phyloP scores from a whole-genome alignment of 257 asterid species.

The Pogostemon cablin region DNA sequence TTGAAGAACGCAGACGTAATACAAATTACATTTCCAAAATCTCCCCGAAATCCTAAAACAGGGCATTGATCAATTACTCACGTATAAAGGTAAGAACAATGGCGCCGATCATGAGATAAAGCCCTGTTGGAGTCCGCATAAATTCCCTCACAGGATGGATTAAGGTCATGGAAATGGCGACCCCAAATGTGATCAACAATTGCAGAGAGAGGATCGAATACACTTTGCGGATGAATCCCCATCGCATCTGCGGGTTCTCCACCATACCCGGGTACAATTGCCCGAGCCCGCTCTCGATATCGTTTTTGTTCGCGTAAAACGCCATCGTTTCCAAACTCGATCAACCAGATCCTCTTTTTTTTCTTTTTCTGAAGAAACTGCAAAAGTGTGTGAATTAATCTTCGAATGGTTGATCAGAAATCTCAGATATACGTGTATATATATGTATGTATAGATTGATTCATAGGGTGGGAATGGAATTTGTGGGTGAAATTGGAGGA shows the following conservation, averaged over 20 bases:
- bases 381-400: background rate
- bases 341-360: background rate
- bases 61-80: constrained; percentile 4
- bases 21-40: background rate
- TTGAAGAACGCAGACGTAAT: background rate
- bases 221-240: constrained; percentile 83
- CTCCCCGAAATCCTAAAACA: background rate
- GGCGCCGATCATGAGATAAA: constrained; percentile 34
- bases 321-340: constrained; percentile 20
- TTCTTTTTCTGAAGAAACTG: background rate
- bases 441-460: no score
- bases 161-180: constrained; percentile 48
- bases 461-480: background rate
- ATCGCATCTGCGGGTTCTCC: constrained; percentile 63
- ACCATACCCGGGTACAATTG: constrained; percentile 60
- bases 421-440: background rate
- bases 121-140: constrained; percentile 40
- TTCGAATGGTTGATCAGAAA: background rate
- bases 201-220: constrained; percentile 62
- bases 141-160: constrained; percentile 43
- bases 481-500: background rate
- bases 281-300: constrained; percentile 45
- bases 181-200: constrained; percentile 51
- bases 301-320: constrained; percentile 30
- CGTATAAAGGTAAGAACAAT: constrained; percentile 41